These are phyloP conservation scores for Glycine soja DNA, from an alignment of 306 rosid genomes.

Conservation along the genomic window DNA sequence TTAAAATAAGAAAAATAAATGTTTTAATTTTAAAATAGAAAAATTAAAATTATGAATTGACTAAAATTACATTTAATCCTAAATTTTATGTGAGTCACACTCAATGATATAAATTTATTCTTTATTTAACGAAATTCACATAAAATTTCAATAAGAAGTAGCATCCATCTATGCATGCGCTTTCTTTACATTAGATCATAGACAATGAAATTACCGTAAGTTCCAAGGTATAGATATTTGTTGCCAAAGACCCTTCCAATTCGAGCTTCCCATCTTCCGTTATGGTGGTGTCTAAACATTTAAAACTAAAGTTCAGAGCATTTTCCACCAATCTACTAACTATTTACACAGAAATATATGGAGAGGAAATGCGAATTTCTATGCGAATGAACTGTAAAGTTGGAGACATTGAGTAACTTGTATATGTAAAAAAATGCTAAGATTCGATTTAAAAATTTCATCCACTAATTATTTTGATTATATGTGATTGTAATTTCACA, in stretches of 20 bases:
- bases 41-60: too few relatives aligned
- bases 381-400: too few relatives aligned
- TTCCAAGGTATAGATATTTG: constrained; percentile 89
- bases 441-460: not conserved
- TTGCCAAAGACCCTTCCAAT: constrained; percentile 96
- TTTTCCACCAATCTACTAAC: constrained; percentile 23
- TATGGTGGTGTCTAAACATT: constrained; percentile 77
- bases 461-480: not conserved
- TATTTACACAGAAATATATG: not conserved
- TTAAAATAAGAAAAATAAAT: too few relatives aligned
- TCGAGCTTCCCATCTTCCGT: constrained; percentile 96
- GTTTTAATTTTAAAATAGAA: too few relatives aligned
- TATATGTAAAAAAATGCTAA: not conserved
- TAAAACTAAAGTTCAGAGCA: constrained; percentile 25
- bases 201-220: constrained; percentile 63
- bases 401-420: too few relatives aligned
- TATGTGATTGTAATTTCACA: too few relatives aligned
- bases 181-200: not conserved
- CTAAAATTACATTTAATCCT: too few relatives aligned
- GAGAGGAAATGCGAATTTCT: not conserved
- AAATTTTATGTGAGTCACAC: too few relatives aligned
- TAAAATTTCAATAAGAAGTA: not conserved
- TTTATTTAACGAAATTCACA: not conserved
- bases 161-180: not conserved
- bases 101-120: not conserved